phyloP scores from a whole-genome alignment of 768 basidiomycete species.

The Sarcodon sp. region DNA sequence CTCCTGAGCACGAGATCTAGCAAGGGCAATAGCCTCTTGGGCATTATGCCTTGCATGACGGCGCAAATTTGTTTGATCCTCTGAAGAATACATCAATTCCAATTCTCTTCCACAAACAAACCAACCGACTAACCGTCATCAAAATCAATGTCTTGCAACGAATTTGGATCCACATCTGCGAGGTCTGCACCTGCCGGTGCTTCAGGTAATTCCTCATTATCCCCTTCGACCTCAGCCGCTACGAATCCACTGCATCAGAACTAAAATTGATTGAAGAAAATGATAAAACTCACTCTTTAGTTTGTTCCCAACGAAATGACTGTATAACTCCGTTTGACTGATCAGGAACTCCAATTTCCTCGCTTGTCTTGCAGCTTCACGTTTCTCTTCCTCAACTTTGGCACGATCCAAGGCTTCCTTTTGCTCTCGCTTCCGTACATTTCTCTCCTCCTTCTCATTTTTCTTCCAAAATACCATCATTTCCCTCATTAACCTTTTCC shows the following conservation, averaged over 20 bases:
- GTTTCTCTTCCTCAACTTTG: conserved; percentile 82
- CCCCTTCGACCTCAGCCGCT: conserved; percentile 74
- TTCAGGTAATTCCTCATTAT: conserved; percentile 24
- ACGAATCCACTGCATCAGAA: conserved; percentile 4
- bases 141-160: conserved; percentile 73
- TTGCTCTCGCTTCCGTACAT: conserved; percentile 85
- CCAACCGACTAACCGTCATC: conserved; percentile 60
- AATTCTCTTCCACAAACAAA: neutral
- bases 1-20: conserved; percentile 64
- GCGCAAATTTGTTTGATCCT: conserved; percentile 79
- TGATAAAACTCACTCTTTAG: conserved; percentile 54
- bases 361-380: conserved; percentile 88
- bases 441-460: conserved; percentile 93
- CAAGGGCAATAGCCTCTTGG: conserved; percentile 74
- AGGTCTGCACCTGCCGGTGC: conserved; percentile 47
- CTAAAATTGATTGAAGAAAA: conserved; percentile 1
- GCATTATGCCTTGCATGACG: conserved; percentile 82
- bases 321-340: conserved; percentile 96
- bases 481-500: conserved; percentile 84
- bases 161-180: conserved; percentile 34
- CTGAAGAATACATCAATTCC: conserved; percentile 24
- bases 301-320: conserved; percentile 98
- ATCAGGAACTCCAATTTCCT: conserved; percentile 97
- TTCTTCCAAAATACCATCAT: conserved; percentile 98
- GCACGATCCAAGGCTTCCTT: conserved; percentile 86